These are phyloP conservation scores for Extremus antarcticus DNA, from an alignment of 495 filamentous ascomycete species.

Conservation along the genomic window DNA sequence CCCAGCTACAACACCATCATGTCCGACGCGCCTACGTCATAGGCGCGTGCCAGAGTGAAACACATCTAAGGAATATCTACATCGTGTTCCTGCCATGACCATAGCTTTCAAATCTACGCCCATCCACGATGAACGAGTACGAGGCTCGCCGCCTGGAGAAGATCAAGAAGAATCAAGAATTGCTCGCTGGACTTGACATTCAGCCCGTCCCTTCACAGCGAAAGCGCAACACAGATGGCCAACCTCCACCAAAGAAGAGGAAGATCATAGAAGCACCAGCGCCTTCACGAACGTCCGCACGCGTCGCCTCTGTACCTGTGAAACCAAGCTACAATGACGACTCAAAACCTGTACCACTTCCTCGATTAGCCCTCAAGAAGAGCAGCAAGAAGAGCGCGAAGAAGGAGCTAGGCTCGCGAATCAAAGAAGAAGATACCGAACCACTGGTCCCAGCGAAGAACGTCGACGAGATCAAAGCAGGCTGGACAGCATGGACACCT, in stretches of 20 bases:
- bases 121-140: slow-evolving; percentile 47
- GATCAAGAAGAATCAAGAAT: slow-evolving; percentile 42
- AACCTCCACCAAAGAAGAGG: slow-evolving; percentile 19
- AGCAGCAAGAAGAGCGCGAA: neutral
- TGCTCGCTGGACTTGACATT: slow-evolving; percentile 35
- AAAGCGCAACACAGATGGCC: slow-evolving; percentile 8
- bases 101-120: too few relatives aligned
- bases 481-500: slow-evolving; percentile 35
- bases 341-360: slow-evolving; percentile 5
- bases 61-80: too few relatives aligned
- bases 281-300: slow-evolving; percentile 29
- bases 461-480: slow-evolving; percentile 25
- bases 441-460: slow-evolving; percentile 21
- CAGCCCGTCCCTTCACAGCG: slow-evolving; percentile 27
- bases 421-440: neutral
- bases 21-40: too few relatives aligned
- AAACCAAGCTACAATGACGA: slow-evolving; percentile 22
- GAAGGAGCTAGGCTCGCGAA: neutral
- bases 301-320: slow-evolving; percentile 24
- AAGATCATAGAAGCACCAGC: slow-evolving; percentile 14
- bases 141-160: slow-evolving; percentile 45
- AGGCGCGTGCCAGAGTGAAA: too few relatives aligned
- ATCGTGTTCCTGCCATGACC: too few relatives aligned
- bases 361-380: neutral
- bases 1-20: too few relatives aligned